These are phyloP conservation scores for Escovopsis sp. DNA, from an alignment of 2,329 filamentous ascomycete species.

Conservation along the genomic window DNA sequence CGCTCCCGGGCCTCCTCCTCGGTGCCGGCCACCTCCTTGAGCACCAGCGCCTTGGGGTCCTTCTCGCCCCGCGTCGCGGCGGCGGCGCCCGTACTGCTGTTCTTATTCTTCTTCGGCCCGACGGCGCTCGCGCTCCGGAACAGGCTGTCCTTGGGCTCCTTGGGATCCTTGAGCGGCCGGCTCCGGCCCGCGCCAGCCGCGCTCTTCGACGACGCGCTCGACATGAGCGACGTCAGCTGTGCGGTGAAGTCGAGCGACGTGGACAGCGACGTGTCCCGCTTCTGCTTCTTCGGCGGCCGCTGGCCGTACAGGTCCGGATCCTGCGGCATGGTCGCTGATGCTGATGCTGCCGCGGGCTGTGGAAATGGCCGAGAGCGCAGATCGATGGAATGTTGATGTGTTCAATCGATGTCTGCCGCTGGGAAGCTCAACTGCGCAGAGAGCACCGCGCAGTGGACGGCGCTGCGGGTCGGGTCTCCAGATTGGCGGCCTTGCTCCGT, in stretches of 20 bases:
- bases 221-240: slow-evolving; percentile 70
- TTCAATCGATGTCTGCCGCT: too few species aligned
- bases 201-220: slow-evolving; percentile 28
- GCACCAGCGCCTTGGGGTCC: slow-evolving; percentile 30
- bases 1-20: slow-evolving; percentile 53
- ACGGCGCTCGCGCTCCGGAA: slow-evolving; percentile 18
- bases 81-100: slow-evolving; percentile 4
- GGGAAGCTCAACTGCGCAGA: too few species aligned
- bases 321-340: slow-evolving; percentile 34
- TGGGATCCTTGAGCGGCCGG: slow-evolving; percentile 30
- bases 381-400: too few species aligned
- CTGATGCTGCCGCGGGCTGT: too few species aligned
- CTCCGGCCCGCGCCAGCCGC: slow-evolving; percentile 24
- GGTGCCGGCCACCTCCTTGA: slow-evolving; percentile 39
- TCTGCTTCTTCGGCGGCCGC: slow-evolving; percentile 52
- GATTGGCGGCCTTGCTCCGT: too few species aligned
- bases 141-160: slow-evolving; percentile 33
- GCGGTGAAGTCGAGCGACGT: slow-evolving; percentile 75
- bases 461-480: too few species aligned
- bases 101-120: slow-evolving; percentile 13
- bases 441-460: too few species aligned
- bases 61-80: slow-evolving; percentile 27
- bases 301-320: slow-evolving; percentile 67
- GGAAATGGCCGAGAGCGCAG: too few species aligned
- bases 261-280: slow-evolving; percentile 54